phyloP scores from a whole-genome alignment of 2,329 filamentous ascomycete species.

The Acrocalymma vagum region DNA sequence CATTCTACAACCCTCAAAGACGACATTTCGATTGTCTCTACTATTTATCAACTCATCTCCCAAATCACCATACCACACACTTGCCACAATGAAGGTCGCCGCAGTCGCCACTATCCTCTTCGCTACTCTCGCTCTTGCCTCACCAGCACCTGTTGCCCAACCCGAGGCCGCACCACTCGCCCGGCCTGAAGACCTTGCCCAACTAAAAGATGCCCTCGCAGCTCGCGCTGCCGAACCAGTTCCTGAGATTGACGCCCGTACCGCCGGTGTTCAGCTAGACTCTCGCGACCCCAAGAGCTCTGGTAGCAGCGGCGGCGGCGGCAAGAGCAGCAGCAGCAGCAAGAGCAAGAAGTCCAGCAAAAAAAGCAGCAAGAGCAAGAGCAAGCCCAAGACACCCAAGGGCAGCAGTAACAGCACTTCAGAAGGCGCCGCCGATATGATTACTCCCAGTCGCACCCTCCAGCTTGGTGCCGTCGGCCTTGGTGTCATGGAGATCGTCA shows the following conservation, averaged over 20 bases:
- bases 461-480: slow-evolving; percentile 35
- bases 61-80: neutral
- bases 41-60: neutral
- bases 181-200: slow-evolving; percentile 8
- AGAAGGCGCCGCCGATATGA: slow-evolving; percentile 22
- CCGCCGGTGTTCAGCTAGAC: slow-evolving; percentile 25
- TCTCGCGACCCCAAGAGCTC: slow-evolving; percentile 25
- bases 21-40: no score
- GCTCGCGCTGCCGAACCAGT: slow-evolving; percentile 17
- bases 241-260: slow-evolving; percentile 20
- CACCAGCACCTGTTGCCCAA: slow-evolving; percentile 27
- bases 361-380: neutral
- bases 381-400: no score
- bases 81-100: slow-evolving; percentile 34
- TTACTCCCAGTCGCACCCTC: slow-evolving; percentile 29
- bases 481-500: slow-evolving; percentile 30
- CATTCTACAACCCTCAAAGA: no score
- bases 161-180: neutral
- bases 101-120: slow-evolving; percentile 30
- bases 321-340: slow-evolving; percentile 13
- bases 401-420: slow-evolving; percentile 15
- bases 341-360: no score
- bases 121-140: slow-evolving; percentile 35
- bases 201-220: slow-evolving; percentile 13
- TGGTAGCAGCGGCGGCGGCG: no score